These are phyloP conservation scores for Chlorella sorokiniana DNA, from an alignment of 139 green algal genomes.

Conservation along the genomic window DNA sequence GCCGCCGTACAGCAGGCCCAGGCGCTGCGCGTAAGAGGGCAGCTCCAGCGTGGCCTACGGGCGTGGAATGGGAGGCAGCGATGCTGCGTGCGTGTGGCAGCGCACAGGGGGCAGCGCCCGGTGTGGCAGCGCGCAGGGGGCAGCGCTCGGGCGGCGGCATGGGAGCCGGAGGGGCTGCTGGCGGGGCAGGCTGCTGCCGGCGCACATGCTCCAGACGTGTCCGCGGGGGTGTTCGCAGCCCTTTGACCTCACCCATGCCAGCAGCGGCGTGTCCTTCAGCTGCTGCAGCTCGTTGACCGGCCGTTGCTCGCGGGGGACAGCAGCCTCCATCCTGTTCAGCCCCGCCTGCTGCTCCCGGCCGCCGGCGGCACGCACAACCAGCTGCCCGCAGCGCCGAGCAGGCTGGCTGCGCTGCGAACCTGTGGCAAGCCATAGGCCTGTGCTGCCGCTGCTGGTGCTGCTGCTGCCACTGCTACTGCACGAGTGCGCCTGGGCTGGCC, in stretches of 20 bases:
- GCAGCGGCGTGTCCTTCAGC: conserved; percentile 73
- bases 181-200: too few relatives aligned
- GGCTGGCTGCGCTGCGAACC: neutral
- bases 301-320: conserved; percentile 80
- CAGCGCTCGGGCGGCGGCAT: too few relatives aligned
- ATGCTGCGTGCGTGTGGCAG: too few relatives aligned
- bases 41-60: conserved; percentile 65
- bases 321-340: conserved; percentile 64
- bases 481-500: neutral
- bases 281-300: conserved; percentile 82
- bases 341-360: conserved; percentile 15
- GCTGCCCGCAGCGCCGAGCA: too few relatives aligned
- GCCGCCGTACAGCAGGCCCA: conserved; percentile 61
- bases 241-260: conserved; percentile 67
- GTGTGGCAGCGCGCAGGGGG: too few relatives aligned
- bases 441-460: neutral
- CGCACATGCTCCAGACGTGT: neutral
- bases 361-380: neutral
- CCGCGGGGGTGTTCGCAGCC: neutral
- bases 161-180: too few relatives aligned
- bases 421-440: neutral
- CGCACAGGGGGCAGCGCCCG: too few relatives aligned
- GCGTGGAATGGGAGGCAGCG: neutral
- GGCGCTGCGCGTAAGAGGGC: conserved; percentile 58
- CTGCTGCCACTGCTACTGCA: neutral